Evolutionary conservation across 768 basidiomycete species (phyloP).

Genomic region (Termitomyces sp.): DNA sequence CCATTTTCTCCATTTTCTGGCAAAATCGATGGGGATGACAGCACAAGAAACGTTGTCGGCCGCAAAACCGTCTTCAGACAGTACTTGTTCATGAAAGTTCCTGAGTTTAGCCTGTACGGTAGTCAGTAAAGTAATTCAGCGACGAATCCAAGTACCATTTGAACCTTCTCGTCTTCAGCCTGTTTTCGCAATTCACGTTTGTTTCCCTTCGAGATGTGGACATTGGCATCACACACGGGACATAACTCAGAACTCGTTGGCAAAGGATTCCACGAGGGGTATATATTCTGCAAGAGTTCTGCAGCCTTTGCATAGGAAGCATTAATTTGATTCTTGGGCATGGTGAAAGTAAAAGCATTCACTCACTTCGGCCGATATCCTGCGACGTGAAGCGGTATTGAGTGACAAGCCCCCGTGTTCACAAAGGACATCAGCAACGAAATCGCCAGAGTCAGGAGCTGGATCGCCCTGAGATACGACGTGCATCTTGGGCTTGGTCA

Average conservation of each 20-base stretch:
- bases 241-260: conserved; percentile 54
- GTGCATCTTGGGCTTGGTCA: conserved; percentile 78
- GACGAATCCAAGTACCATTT: conserved; percentile 10
- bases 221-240: conserved; percentile 56
- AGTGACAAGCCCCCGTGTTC: conserved; percentile 66
- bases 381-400: conserved; percentile 53
- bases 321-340: conserved; percentile 11
- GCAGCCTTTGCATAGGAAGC: conserved; percentile 46
- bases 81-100: conserved; percentile 56
- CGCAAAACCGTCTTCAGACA: conserved; percentile 43
- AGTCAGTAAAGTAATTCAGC: conserved; percentile 9
- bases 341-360: neutral
- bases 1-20: conserved; percentile 73
- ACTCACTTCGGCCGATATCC: conserved; percentile 61
- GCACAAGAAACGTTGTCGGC: conserved; percentile 54
- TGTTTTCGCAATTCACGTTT: conserved; percentile 60
- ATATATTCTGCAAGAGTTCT: conserved; percentile 51
- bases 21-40: conserved; percentile 59
- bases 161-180: conserved; percentile 80
- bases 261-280: conserved; percentile 64
- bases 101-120: conserved; percentile 55
- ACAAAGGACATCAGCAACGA: conserved; percentile 60
- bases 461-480: conserved; percentile 55
- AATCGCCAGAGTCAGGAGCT: conserved; percentile 60
- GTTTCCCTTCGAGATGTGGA: conserved; percentile 57